Conservation (phyloP, 768 basidiomycete species). For the Polyporus arcularius region DNA sequence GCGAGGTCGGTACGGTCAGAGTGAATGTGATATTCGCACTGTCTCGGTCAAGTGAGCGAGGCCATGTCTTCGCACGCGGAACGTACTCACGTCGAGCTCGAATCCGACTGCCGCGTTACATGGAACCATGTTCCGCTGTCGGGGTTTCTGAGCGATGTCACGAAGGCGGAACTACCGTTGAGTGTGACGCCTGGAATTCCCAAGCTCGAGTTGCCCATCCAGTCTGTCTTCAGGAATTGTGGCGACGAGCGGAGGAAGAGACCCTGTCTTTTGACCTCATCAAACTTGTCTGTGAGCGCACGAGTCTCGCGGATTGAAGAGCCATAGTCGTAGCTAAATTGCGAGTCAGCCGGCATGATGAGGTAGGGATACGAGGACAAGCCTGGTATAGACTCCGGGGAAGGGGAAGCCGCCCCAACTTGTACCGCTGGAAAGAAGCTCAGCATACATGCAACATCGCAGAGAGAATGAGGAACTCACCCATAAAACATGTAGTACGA, state of each 20-base stretch:
- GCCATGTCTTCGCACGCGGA: neutral
- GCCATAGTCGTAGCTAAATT: conserved; percentile 77
- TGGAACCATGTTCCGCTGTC: conserved; percentile 69
- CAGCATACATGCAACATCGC: no score
- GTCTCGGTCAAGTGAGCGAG: neutral
- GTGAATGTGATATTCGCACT: conserved; percentile 58
- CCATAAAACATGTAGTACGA: conserved; percentile 88
- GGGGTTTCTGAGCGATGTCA: conserved; percentile 69
- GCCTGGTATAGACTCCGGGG: conserved; percentile 66
- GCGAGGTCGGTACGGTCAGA: conserved; percentile 56
- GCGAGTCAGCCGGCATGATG: no score
- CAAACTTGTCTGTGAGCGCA: conserved; percentile 64
- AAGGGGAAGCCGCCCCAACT: conserved; percentile 84
- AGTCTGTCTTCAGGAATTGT: conserved; percentile 78
- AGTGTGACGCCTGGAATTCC: conserved; percentile 40
- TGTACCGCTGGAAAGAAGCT: conserved; percentile 56
- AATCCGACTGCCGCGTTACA: conserved; percentile 65
- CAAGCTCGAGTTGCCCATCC: conserved; percentile 62
- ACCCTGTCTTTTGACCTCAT: conserved; percentile 77
- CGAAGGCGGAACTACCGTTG: conserved; percentile 51
- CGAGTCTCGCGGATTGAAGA: conserved; percentile 70
- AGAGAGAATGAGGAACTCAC: conserved; percentile 38
- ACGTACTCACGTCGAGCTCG: conserved; percentile 60
- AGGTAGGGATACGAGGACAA: neutral
- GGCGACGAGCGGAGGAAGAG: conserved; percentile 79